Evolutionary conservation across 106 monocot species (phyloP).

Genomic region (Dendrobium officinale): DNA sequence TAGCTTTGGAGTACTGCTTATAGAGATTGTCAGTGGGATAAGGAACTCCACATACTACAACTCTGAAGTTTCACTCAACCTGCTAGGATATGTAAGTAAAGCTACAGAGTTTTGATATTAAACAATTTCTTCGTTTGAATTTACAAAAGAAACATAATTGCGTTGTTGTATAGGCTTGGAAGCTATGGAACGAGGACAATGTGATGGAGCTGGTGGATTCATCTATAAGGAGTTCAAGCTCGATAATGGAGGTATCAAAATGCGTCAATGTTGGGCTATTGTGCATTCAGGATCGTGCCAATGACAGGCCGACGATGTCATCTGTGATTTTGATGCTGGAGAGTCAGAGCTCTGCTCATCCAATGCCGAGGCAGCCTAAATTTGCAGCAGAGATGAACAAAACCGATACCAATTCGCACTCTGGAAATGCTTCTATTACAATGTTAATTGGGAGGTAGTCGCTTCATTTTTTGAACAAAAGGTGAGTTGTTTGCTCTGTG

Average conservation of each 20-base stretch:
- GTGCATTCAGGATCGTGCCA: slow-evolving; percentile 37
- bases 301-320: slow-evolving; percentile 37
- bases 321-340: slow-evolving; percentile 27
- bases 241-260: slow-evolving; percentile 10
- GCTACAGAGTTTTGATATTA: not conserved
- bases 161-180: slow-evolving; percentile 11
- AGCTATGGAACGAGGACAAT: slow-evolving; percentile 28
- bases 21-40: slow-evolving; percentile 39
- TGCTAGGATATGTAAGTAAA: slow-evolving; percentile 30
- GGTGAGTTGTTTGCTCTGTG: not conserved
- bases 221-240: slow-evolving; percentile 14
- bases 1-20: slow-evolving; percentile 39
- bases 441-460: slow-evolving; percentile 12
- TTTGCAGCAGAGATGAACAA: slow-evolving; percentile 25
- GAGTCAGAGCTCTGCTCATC: slow-evolving; percentile 14
- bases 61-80: slow-evolving; percentile 20
- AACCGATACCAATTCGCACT: slow-evolving; percentile 11
- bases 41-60: slow-evolving; percentile 24
- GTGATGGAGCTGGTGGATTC: slow-evolving; percentile 28
- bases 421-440: slow-evolving; percentile 11
- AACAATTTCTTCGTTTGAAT: not conserved
- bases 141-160: not conserved
- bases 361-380: slow-evolving; percentile 23
- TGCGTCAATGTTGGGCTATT: slow-evolving; percentile 35
- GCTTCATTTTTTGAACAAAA: not conserved